phyloP scores from a whole-genome alignment of 306 rosid genomes.

The Medicago truncatula region DNA sequence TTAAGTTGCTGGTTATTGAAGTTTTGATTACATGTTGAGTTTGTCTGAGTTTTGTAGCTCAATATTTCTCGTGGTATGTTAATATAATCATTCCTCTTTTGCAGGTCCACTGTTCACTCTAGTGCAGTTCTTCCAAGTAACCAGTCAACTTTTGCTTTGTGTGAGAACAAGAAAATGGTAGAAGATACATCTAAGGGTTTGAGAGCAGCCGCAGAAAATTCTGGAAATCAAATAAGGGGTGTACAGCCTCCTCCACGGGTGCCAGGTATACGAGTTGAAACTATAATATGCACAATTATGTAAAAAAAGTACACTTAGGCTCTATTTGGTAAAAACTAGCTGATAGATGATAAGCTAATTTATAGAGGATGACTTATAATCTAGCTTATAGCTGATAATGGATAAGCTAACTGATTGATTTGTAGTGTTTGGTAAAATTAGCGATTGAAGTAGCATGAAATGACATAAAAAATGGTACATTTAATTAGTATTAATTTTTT shows the following conservation, averaged over 20 bases:
- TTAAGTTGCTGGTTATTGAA: conserved; percentile 3
- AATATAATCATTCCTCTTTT: conserved; percentile 3
- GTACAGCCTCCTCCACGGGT: conserved; percentile 66
- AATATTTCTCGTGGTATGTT: conserved; percentile 4
- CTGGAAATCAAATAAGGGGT: conserved; percentile 57
- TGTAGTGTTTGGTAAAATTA: no score
- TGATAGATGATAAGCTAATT: no score
- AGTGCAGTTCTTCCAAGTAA: conserved; percentile 48
- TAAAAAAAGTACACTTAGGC: no score
- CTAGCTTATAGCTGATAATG: no score
- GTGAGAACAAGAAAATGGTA: conserved; percentile 50
- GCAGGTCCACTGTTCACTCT: conserved; percentile 66
- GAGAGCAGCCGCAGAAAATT: conserved; percentile 42
- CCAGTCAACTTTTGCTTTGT: conserved; percentile 44
- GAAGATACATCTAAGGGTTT: conserved; percentile 46
- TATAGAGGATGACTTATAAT: no score
- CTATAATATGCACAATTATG: background rate
- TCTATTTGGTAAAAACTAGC: no score
- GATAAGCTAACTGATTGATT: no score
- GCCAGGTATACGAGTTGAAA: conserved; percentile 56
- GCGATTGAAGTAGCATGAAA: no score
- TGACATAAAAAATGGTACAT: no score
- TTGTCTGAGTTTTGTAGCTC: background rate
- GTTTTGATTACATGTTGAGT: conserved; percentile 7
- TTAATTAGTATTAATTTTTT: no score